Percentiles rank a stretch among this genome's conserved stretches.
phyloP scores from a whole-genome alignment of 2,329 filamentous ascomycete species.

The Sporothrix pallida region DNA sequence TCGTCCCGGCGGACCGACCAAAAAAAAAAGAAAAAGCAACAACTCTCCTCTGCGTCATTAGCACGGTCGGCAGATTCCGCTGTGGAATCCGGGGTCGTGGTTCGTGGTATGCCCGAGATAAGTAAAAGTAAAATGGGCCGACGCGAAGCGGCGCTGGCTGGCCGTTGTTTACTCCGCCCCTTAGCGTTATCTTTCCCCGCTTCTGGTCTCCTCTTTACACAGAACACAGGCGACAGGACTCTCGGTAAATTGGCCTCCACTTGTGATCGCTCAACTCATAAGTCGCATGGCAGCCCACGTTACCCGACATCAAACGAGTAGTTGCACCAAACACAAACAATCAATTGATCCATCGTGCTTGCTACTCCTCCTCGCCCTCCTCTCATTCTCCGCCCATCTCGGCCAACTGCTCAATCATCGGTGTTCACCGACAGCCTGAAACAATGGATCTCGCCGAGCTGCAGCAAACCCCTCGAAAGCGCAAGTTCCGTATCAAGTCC shows the following conservation, averaged over 20 bases:
- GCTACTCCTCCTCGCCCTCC: too few relatives aligned
- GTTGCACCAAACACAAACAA: too few relatives aligned
- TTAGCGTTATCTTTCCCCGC: conserved; percentile 18
- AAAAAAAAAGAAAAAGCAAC: too few relatives aligned
- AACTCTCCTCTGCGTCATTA: too few relatives aligned
- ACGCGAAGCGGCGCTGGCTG: not conserved
- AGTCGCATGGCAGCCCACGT: not conserved
- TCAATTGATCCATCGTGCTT: too few relatives aligned
- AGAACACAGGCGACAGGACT: too few relatives aligned
- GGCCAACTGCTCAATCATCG: too few relatives aligned
- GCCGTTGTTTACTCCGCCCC: not conserved
- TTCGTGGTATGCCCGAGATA: not conserved
- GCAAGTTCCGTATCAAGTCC: conserved; percentile 36
- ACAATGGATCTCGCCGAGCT: not conserved
- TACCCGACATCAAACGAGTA: not conserved
- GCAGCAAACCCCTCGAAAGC: conserved; percentile 43
- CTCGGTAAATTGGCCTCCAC: not conserved
- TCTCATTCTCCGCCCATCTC: too few relatives aligned
- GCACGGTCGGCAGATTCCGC: too few relatives aligned
- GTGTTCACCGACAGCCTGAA: too few relatives aligned
- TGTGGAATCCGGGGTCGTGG: too few relatives aligned
- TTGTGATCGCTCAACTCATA: not conserved
- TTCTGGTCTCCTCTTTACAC: not conserved
- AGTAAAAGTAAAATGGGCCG: not conserved
- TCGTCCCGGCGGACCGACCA: too few relatives aligned